Base-by-base conservation (phyloP, 2,329 filamentous ascomycete species). In the Aspergillus spinulosporus region DNA sequence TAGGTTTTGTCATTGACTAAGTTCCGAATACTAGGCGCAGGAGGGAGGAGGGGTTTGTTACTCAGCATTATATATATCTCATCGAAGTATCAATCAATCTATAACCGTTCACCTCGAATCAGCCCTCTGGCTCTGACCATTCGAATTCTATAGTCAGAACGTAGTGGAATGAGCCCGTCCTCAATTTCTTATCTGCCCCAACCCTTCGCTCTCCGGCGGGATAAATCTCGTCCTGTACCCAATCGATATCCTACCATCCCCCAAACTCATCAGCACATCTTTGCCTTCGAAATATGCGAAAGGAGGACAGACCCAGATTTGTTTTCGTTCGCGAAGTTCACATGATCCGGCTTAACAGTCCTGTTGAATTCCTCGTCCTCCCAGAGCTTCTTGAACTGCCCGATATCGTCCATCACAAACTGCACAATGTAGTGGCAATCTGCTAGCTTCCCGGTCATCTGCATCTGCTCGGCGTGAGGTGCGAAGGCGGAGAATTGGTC, bases 381-480 rank as follows among this genome's bases (percentile, higher is more conserved):
- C 60, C 69, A 70, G 49, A 72, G 61, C 5, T 49, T 59, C 26
- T 68, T 61, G 57, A 68, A 71, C 49, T 67, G 65, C 37, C 67
- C 58, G 4, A 69, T 58, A 48, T 69, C 64, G n/a, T 58, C 57
- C 53, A 72, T 72, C 5, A 65, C 65, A 47, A 69, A 66, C 54
- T 71, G 68, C n/a, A 69, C 62, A 43, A 72, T 60, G 52, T 62
- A 66, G 49, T 72, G 70, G 56, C 66, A 71, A 32, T 68, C 64
- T 3, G 67, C 64, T 57, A 43, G 65, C 65, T 45, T 62, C 59
- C 42, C 59, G 43, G 26, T 54, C 54, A 55, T 49, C 34, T 52
- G 51, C 12, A 58, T 21, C 29, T 54, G 45, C 21, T 51, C 50
- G 9, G 51, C 51, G n/a, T 56, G 26, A 2, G 46, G 48, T 9